phyloP scores from a whole-genome alignment of 768 basidiomycete species.

The Coprinellus micaceus region DNA sequence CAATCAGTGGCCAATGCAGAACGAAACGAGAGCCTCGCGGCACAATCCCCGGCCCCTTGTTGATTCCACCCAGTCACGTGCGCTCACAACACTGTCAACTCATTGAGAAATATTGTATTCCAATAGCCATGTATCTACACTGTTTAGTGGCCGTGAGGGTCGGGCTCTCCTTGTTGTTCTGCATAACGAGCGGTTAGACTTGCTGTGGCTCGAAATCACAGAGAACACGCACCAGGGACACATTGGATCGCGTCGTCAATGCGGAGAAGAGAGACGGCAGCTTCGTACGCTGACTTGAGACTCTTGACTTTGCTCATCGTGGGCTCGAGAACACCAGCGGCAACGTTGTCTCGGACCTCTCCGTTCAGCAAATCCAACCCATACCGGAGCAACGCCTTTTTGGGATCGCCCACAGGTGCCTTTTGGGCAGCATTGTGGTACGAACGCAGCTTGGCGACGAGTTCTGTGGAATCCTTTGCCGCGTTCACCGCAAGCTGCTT shows the following conservation, averaged over 20 bases:
- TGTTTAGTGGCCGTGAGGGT: slow-evolving; percentile 69
- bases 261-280: slow-evolving; percentile 88
- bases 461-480: slow-evolving; percentile 95
- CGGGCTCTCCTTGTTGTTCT: slow-evolving; percentile 73
- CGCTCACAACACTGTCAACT: slow-evolving; percentile 1
- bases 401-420: slow-evolving; percentile 85
- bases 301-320: slow-evolving; percentile 97
- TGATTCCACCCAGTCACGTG: slow-evolving; percentile 1
- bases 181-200: slow-evolving; percentile 18
- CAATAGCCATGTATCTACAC: not conserved
- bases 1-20: not conserved
- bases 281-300: slow-evolving; percentile 95
- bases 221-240: slow-evolving; percentile 60
- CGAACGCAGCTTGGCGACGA: slow-evolving; percentile 93
- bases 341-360: slow-evolving; percentile 90
- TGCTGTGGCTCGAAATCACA: slow-evolving; percentile 10
- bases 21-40: not conserved
- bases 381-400: slow-evolving; percentile 85
- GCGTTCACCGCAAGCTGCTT: slow-evolving; percentile 97
- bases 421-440: slow-evolving; percentile 97
- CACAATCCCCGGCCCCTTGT: not conserved
- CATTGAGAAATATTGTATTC: not conserved
- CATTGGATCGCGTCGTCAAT: slow-evolving; percentile 97
- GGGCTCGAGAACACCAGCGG: slow-evolving; percentile 91
- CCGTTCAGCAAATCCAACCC: slow-evolving; percentile 94